Base-by-base conservation (phyloP, 441 rosid species). In the Gossypium davidsonii region DNA sequence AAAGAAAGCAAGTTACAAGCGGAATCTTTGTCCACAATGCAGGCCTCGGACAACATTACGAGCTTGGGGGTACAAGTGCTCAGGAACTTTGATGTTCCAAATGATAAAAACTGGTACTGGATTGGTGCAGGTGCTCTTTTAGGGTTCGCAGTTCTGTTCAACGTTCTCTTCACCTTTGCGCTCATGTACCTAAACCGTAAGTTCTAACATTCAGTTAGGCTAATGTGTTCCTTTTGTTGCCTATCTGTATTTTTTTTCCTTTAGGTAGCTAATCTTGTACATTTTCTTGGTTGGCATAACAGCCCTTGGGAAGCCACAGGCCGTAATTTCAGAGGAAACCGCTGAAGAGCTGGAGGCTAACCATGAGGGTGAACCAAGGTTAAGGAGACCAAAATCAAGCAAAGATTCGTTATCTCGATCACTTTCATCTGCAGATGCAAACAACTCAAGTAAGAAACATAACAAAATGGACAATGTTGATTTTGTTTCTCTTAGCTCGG, bases 241-340 rank as follows among this genome's bases (percentile, higher is more conserved):
- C 20, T 5, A 15, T 72, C 18, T 8, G 58, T 72, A 8, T 55
- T 15, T 76, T 65, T 65, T 77, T 66, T 62, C 58, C 48, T 73
- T 28, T 25, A 69, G 37, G 73, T 61, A 23, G 18, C 65, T 77
- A 12, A 71, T 26, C 31, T 25, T 8, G 26, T 77, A 20, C 23
- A 62, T 71, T 60, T 14, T 48, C 52, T 34, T 52, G 8, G 25
- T 68, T 26, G 49, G 25, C 66, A 6, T 49, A 52, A 74, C 60
- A 92, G 98, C 97, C 75, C 88, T 79, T 62, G 89, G 92, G 44
- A 94, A 89, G 52, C 77, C 83, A 74, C 98, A 92, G 79, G 93
- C 98, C 31, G 59, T 80, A 52, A 77, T 92, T 44, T 82, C 97
- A 20, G 88, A 90, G 76, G 98, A 90, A 70, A 67, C 76, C 49